Evolutionary conservation across 148 eudicot genomes (phyloP).

Genomic region (Persicaria tinctoria): DNA sequence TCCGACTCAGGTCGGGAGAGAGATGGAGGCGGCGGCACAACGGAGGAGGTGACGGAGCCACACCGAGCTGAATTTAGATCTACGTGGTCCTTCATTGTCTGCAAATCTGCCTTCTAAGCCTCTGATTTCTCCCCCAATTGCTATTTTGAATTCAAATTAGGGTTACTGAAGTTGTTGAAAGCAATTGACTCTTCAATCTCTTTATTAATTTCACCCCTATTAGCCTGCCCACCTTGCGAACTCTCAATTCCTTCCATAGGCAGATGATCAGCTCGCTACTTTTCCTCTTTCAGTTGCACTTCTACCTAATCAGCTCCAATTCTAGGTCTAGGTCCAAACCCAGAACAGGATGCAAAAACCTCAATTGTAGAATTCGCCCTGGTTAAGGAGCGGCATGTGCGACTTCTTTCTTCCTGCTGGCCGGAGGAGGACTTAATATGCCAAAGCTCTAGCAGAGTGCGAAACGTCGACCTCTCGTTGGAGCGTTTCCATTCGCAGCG

Average conservation of each 20-base stretch:
- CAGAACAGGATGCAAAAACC: too few species aligned
- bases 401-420: too few species aligned
- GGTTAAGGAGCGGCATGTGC: constrained; percentile 29
- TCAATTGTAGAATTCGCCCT: too few species aligned
- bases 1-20: too few species aligned
- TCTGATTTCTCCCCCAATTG: background rate
- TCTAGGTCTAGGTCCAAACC: background rate
- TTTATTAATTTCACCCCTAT: constrained; percentile 4
- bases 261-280: too few species aligned
- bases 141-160: background rate
- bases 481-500: background rate
- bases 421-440: constrained; percentile 62
- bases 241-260: constrained; percentile 14
- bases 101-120: background rate
- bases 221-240: too few species aligned
- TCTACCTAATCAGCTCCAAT: background rate
- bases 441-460: constrained; percentile 49
- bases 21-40: too few species aligned
- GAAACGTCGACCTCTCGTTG: background rate
- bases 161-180: background rate
- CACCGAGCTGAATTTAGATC: too few species aligned
- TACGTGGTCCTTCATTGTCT: background rate
- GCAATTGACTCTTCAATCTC: too few species aligned
- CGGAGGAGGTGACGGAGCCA: too few species aligned
- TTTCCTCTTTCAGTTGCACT: constrained; percentile 12